Base-by-base conservation (phyloP, 352 stramenopile genomes). In the Paralagenidium karlingii region DNA sequence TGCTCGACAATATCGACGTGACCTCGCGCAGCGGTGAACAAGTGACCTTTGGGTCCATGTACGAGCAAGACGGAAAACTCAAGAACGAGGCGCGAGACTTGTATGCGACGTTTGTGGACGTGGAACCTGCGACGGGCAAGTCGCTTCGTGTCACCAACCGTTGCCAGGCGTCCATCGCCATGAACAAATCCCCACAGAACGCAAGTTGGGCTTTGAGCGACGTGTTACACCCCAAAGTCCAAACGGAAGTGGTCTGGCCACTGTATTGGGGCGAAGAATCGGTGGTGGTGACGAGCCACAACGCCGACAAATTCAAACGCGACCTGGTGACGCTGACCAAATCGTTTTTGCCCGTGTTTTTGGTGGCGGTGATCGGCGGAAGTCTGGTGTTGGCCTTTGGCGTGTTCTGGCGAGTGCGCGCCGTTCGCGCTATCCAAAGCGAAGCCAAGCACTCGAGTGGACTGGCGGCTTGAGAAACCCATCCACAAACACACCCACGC, bases 51-150 rank as follows among this genome's bases (percentile, higher is more conserved):
- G 42, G 51, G 15, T 40, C 48, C 12, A 54, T 87, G 30, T 84
- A 79, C 53, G 56, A 65, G 6, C 16, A 36, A 8, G 47, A 60
- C 21, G 62, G 64, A 10, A 52, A 49, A 42, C 62, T 78, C 33
- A 63, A 73, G 47, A 43, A 58, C 7, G 53, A 27, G 38, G 74
- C 77, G 47, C 32, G 38, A 22, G 54, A 60, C 27, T 47, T 41
- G 24, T 87, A 82, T 55, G 40, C 58, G 32, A 87, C 68, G 25
- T 63, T 62, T n/a, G 48, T 82, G 18, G 73, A 84, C 51, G 58
- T 87, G 3, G 69, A 87, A 40, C 52, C 65, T 15, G 66, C 58
- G 15, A 80, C 66, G 13, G 73, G 73, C 21, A 77, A 84, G 61
- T 69, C 73, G 37, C 76, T 87, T 63, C 50, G 55, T 30, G 73